Base-by-base conservation (phyloP, 2,329 filamentous ascomycete species). In the Cercospora nicotianae region DNA sequence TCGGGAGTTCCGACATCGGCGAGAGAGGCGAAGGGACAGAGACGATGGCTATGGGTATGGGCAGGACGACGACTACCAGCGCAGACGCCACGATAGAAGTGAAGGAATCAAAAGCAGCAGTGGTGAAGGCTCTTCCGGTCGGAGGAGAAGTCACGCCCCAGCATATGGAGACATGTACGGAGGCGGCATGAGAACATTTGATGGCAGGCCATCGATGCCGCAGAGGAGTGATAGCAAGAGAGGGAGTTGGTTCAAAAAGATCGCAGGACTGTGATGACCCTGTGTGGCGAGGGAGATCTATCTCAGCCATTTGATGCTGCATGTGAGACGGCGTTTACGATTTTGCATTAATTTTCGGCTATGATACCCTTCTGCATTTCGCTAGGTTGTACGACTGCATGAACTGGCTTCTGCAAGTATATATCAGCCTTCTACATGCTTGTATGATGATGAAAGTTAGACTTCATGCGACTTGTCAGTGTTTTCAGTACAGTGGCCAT, bases 161-260 rank as follows among this genome's bases (percentile, higher is more conserved):
- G 73, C 42, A 36, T 77, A 64, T 74, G 80, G 69, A 75, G 75
- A 66, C 68, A 72, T 57, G 74, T 72, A 75, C 79, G 64, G 64
- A 36, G 75, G 77, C 28, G 80, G 68, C 64, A 74, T 66, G 73
- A 74, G 78, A 60, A 80, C 79, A 28, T 81, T 78, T 75, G 81
- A 83, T 73, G 81, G 78, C 12, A 70, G 81, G 66, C 80, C 80
- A 5, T 79, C 77, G 16, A 72, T 75, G 18, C 76, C 74, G 23
- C 72, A 69, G 45, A 61, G 71, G 18, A 72, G 64, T 8, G 70
- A 70, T 42, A 71, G 75, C 33, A 77, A 75, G n/a, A 81, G 81
- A 75, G 77, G 80, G 66, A 82, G 81, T 69, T 83, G 81, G 81
- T 79, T 84, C 39, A 83, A 83, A 79, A 83, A 83, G 78, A 80